Conservation (phyloP, 768 basidiomycete genomes). For the Naganishia kalamii region DNA sequence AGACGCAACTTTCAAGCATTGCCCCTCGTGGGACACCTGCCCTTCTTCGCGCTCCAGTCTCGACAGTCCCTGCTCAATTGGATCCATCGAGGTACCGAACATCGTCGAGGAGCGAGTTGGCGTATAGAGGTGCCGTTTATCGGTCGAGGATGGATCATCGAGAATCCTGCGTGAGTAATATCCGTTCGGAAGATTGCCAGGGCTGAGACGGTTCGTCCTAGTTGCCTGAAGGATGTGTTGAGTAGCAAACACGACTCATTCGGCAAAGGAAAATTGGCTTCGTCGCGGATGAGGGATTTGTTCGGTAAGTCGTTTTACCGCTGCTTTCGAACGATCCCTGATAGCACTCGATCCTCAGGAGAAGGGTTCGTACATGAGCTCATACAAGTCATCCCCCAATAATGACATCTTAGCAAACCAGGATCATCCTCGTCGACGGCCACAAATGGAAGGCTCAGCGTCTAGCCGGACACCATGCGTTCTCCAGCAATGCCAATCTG, state of each 20-base stretch:
- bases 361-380: constrained; percentile 17
- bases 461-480: constrained; percentile 25
- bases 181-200: not conserved
- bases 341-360: not conserved
- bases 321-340: not conserved
- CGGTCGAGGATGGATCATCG: constrained; percentile 23
- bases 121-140: constrained; percentile 22
- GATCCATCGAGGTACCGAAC: constrained; percentile 21
- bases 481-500: constrained; percentile 23
- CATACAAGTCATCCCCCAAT: not conserved
- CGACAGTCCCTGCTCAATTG: constrained; percentile 26
- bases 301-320: constrained; percentile 26
- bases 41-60: constrained; percentile 18
- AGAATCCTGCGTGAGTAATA: constrained; percentile 32
- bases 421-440: constrained; percentile 29
- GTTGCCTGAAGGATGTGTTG: constrained; percentile 30
- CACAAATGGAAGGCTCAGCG: constrained; percentile 29
- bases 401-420: not conserved
- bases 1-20: constrained; percentile 13
- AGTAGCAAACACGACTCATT: constrained; percentile 26
- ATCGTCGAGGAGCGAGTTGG: constrained; percentile 20
- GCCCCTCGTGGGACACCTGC: constrained; percentile 33
- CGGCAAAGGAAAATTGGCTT: constrained; percentile 26
- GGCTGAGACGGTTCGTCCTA: not conserved
- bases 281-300: constrained; percentile 23